A percentile compares a stretch with the other conserved stretches of the same genome.
phyloP scores from a whole-genome alignment of 768 basidiomycete species.

The Hemileccinum impolitum region DNA sequence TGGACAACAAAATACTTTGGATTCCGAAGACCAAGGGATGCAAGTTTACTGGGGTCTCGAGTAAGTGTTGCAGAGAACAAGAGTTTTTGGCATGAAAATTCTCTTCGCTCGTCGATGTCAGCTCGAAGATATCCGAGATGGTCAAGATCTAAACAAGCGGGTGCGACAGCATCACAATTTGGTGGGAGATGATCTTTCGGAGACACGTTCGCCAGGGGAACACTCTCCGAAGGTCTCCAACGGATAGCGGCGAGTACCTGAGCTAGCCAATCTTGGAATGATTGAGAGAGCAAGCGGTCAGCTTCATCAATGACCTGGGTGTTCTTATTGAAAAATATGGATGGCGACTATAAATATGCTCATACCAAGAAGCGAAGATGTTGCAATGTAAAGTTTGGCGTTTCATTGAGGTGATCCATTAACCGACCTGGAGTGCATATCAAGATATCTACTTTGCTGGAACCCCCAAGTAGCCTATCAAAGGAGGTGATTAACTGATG shows the following conservation, averaged over 20 bases:
- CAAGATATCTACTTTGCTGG: conserved; percentile 88
- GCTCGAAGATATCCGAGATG: conserved; percentile 31
- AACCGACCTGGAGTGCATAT: conserved; percentile 95
- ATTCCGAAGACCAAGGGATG: conserved; percentile 69
- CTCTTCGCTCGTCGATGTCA: conserved; percentile 55
- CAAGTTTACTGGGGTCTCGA: conserved; percentile 89
- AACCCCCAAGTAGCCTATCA: conserved; percentile 72
- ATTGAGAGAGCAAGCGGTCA: conserved; percentile 90
- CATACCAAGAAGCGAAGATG: conserved; percentile 92
- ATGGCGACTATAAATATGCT: conserved; percentile 5
- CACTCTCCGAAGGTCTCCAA: conserved; percentile 28
- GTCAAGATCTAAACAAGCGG: conserved; percentile 44
- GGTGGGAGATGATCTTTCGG: conserved; percentile 4
- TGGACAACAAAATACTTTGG: conserved; percentile 91
- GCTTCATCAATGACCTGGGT: conserved; percentile 93
- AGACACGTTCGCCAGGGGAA: background rate
- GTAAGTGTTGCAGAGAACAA: conserved; percentile 96
- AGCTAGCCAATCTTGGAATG: conserved; percentile 93
- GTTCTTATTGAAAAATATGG: background rate
- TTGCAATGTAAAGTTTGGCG: conserved; percentile 87
- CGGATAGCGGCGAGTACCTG: conserved; percentile 77
- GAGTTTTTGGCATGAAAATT: conserved; percentile 84
- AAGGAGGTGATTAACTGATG: background rate
- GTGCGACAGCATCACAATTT: conserved; percentile 50
- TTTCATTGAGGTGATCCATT: conserved; percentile 89